Evolutionary conservation across 164 flowering plant genomes (phyloP).

Genomic region (Vitis labrusca): DNA sequence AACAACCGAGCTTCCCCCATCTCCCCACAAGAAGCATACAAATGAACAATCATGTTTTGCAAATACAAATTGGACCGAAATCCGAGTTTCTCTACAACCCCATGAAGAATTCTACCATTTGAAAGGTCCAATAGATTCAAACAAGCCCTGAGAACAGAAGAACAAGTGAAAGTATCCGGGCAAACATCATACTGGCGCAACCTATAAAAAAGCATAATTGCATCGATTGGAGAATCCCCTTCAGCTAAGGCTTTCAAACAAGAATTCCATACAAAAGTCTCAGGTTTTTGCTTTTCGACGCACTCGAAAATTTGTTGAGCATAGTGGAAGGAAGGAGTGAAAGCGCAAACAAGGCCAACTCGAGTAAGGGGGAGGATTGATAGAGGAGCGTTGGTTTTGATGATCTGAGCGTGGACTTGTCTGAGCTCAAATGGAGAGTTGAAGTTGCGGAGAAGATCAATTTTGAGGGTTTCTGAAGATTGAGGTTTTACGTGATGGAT

Average conservation of each 20-base stretch:
- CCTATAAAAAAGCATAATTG: constrained; percentile 44
- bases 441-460: constrained; percentile 33
- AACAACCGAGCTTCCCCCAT: constrained; percentile 35
- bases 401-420: constrained; percentile 55
- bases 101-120: constrained; percentile 55
- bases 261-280: constrained; percentile 47
- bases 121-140: constrained; percentile 25
- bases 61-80: constrained; percentile 50
- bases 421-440: constrained; percentile 56
- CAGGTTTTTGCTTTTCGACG: constrained; percentile 20
- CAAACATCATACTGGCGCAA: constrained; percentile 30
- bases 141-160: constrained; percentile 71
- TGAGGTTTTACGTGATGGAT: background rate
- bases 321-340: constrained; percentile 41
- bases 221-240: constrained; percentile 40
- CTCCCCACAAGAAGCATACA: constrained; percentile 51
- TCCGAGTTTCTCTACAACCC: constrained; percentile 59
- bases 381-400: constrained; percentile 48
- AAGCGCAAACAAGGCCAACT: constrained; percentile 47
- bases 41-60: constrained; percentile 48
- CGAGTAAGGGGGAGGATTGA: constrained; percentile 47
- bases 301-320: constrained; percentile 41
- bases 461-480: background rate
- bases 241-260: constrained; percentile 53
- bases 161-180: constrained; percentile 57